Conservation (phyloP, 371 early-diverging fungal species). For the Mucor sp. region DNA sequence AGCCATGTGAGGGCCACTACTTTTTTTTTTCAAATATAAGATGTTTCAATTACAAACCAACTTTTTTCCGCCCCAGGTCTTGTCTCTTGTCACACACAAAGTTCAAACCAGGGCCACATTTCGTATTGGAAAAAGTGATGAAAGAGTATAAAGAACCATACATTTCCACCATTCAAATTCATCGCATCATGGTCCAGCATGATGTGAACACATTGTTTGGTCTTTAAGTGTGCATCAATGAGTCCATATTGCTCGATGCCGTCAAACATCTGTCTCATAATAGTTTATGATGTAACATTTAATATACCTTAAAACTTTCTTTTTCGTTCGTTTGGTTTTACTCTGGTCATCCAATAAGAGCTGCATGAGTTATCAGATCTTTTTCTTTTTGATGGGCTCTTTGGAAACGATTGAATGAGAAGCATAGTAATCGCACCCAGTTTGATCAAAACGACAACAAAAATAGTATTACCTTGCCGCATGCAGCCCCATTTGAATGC, state of each 20-base stretch:
- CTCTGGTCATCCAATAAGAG: background rate
- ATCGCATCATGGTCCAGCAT: background rate
- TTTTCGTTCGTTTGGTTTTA: background rate
- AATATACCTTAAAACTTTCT: background rate
- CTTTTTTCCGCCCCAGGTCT: background rate
- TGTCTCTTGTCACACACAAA: background rate
- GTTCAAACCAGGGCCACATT: background rate
- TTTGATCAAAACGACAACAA: no score
- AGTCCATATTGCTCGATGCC: background rate
- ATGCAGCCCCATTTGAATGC: no score
- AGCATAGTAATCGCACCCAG: no score
- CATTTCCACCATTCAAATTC: background rate
- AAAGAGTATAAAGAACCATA: background rate
- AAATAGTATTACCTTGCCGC: no score
- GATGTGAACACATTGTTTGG: background rate
- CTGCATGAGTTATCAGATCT: background rate
- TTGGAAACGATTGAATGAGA: background rate
- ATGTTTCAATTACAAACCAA: background rate
- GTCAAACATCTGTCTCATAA: background rate
- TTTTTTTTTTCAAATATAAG: background rate
- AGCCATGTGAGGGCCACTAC: conserved; percentile 2
- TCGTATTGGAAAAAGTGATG: background rate
- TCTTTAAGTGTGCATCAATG: background rate
- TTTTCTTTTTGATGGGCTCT: background rate
- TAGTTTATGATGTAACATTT: background rate